Percentiles rank a stretch among this genome's conserved stretches.
These are phyloP conservation scores for Arxiozyma bovina DNA, from an alignment of 1,139 yeast genomes.

Conservation along the genomic window DNA sequence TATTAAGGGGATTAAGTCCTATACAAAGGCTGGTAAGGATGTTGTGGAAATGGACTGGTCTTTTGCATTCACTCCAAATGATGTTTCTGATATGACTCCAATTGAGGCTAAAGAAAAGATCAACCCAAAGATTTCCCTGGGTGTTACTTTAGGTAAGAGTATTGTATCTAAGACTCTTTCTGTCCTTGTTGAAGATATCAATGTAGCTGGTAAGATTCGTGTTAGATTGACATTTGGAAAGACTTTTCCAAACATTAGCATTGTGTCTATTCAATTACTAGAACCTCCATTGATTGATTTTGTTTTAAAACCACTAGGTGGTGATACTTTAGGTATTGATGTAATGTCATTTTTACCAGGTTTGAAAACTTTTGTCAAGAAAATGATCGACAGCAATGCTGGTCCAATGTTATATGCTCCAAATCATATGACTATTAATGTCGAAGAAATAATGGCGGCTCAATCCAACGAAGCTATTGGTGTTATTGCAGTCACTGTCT, in stretches of 20 bases:
- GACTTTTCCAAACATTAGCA: conserved; percentile 64
- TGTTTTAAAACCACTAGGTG: conserved; percentile 79
- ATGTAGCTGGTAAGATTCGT: conserved; percentile 63
- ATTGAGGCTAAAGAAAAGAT: conserved; percentile 59
- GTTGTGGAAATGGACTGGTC: conserved; percentile 77
- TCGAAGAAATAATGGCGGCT: conserved; percentile 58
- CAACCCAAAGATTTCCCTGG: conserved; percentile 71
- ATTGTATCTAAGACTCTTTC: conserved; percentile 68
- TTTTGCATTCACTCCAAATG: conserved; percentile 70
- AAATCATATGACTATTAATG: conserved; percentile 63
- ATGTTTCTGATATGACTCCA: conserved; percentile 73
- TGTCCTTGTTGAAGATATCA: conserved; percentile 68
- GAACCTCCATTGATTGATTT: conserved; percentile 74
- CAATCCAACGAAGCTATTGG: conserved; percentile 61
- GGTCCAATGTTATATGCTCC: conserved; percentile 81
- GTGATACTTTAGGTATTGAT: conserved; percentile 74
- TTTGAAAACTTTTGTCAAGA: conserved; percentile 61
- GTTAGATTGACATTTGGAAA: conserved; percentile 52
- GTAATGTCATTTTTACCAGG: conserved; percentile 80
- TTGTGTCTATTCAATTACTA: conserved; percentile 60
- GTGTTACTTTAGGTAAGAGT: conserved; percentile 71
- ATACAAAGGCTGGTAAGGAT: conserved; percentile 57
- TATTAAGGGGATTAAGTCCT: conserved; percentile 60
- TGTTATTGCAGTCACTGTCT: conserved; percentile 53
- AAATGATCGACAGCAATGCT: conserved; percentile 57